These are phyloP conservation scores for Vitis amurensis DNA, from an alignment of 164 flowering plant species.

Conservation along the genomic window DNA sequence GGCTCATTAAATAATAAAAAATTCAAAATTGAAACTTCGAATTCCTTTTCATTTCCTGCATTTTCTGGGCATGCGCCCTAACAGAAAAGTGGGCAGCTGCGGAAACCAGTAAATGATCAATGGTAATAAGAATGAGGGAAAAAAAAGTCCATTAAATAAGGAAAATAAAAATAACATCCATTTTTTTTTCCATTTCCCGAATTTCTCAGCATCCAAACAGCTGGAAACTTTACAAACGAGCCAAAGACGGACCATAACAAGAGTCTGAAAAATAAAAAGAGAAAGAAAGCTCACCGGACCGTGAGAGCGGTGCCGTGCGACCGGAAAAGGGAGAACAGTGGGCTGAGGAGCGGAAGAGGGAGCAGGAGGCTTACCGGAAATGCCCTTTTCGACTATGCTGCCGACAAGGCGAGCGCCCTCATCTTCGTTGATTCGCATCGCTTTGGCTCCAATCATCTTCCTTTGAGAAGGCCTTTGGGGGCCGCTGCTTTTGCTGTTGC, in stretches of 20 bases:
- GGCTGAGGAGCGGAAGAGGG: constrained; percentile 56
- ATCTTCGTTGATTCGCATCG: constrained; percentile 17
- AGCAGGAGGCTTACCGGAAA: constrained; percentile 20
- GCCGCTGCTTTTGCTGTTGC: constrained; percentile 3
- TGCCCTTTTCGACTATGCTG: constrained; percentile 75
- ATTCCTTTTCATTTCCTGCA: neutral
- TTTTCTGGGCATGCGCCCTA: too few species aligned
- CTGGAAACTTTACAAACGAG: neutral
- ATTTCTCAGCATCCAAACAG: constrained; percentile 2
- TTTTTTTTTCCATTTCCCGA: too few species aligned
- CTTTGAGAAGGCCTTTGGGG: neutral
- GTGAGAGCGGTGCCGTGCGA: constrained; percentile 95
- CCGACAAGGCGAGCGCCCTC: constrained; percentile 50
- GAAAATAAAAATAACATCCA: neutral
- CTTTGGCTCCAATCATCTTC: constrained; percentile 15
- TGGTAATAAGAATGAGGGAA: too few species aligned
- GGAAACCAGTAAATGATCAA: too few species aligned
- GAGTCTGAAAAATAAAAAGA: neutral
- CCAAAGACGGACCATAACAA: neutral
- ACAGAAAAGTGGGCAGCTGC: too few species aligned
- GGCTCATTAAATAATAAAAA: neutral
- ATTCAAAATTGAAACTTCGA: neutral
- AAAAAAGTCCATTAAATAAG: too few species aligned
- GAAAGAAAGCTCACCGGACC: constrained; percentile 63
- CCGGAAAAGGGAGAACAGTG: constrained; percentile 84